Evolutionary conservation across 208 protist genomes (phyloP), one percentile per base, ranked within the genome.

Genomic region (Herpetomonas tarakana): DNA sequence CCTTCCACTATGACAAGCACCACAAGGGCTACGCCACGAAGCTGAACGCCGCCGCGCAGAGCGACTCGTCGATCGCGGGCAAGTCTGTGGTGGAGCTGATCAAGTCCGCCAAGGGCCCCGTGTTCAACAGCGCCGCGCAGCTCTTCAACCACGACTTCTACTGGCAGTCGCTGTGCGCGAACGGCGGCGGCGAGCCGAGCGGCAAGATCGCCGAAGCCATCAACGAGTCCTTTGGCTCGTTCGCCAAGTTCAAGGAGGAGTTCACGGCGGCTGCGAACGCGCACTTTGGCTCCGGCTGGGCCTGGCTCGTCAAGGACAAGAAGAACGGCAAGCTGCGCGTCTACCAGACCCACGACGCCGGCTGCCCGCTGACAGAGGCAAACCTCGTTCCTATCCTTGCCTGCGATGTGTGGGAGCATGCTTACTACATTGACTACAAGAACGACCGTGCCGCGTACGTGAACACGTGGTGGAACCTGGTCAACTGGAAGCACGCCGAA

Each of bases 371-470:
- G 31, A 79, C 78, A 22, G 83, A 90, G 55, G n/a, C n/a, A 28
- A 64, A 82, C 64, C 61, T 93, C 0, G 71, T 75, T 60, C 93
- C 92, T 9, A 55, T 97, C 26, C 65, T 97, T n/a, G 66, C 84
- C 55, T 96, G 90, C 71, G 94, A 97, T 76, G 88, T 97, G 60
- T 97, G 92, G 94, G 92, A 98, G 78, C 94, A 98, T 79, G 95
- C 95, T 16, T 98, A 97, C 89, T 98, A 98, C 76, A 89, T 98
- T 64, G 92, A 97, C 82, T 97, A 97, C 83, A 83, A 74, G 68
- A 97, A 97, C 69, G 88, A 93, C 66, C 86, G 92, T 26, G 75
- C 86, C 11, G 71, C 78, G 31, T 97, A 97, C 72, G 68, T 98
- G 50, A 88, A 97, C 30, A 51, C 84, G 16, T 97, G 81, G 62